Base-by-base conservation (phyloP, 768 basidiomycete species). In the Lactifluus volemus region DNA sequence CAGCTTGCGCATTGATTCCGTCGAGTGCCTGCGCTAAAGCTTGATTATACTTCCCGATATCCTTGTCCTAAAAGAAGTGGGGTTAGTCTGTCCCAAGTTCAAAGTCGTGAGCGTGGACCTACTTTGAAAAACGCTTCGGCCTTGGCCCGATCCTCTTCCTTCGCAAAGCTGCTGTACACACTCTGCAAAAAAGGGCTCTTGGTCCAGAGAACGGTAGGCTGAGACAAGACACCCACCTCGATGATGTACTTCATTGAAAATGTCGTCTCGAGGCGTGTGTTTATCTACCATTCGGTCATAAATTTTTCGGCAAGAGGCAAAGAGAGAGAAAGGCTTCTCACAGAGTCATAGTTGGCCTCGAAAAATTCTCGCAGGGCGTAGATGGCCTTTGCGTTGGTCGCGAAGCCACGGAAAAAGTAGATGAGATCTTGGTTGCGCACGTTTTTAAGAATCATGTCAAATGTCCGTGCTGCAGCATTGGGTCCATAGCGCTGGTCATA, bases 341-440 rank as follows among this genome's bases (percentile, higher is more conserved):
- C 88, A 17, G 63, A 66, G 56, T 84, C 79, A 69, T 85, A 92
- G 68, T 91, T 80, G 42, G 83, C 77, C 74, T 83, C 80, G 75
- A 91, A 84, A 72, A 84, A 88, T 45, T 79, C 69, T 3, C 79
- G 79, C 56, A 86, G 70, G 54, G 74, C 70, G 54, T 84, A 76
- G 49, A 85, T 77, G 8, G 83, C 77, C 58, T 74, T 71, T 56
- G 74, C 69, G 75, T 94, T 95, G 48, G 45, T 65, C 17, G 77
- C 73, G 14, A 90, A 74, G 11, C 81, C 84, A 36, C 70, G 70
- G 72, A 89, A 81, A 75, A 86, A 88, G 71, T 82, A 81, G 5
- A 80, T 63, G 36, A 86, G 72, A 65, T 90, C 86, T 69, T 88
- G 81, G 60, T 81, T 81, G 61, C 81, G 77, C 9, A 79, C 77